These are phyloP conservation scores for Auriscalpium orientale DNA, from an alignment of 768 basidiomycete genomes.

Conservation along the genomic window DNA sequence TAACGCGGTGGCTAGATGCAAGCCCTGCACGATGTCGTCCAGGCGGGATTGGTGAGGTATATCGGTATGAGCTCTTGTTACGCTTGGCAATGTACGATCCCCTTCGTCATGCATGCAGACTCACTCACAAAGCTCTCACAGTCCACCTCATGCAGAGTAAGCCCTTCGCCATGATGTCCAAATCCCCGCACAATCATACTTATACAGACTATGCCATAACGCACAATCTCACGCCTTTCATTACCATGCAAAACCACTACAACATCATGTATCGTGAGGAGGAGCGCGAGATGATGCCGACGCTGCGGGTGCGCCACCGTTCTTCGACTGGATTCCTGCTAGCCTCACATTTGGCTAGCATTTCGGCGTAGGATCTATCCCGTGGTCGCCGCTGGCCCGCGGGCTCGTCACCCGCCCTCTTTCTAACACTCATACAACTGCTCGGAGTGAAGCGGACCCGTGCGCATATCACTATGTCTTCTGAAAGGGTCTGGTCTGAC, in stretches of 20 bases:
- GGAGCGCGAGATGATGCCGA: conserved; percentile 35
- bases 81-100: conserved; percentile 22
- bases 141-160: conserved; percentile 26
- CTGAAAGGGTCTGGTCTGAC: no score
- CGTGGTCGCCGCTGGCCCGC: conserved; percentile 33
- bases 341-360: conserved; percentile 7
- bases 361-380: conserved; percentile 31
- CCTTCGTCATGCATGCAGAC: neutral
- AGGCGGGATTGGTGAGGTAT: conserved; percentile 33
- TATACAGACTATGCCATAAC: conserved; percentile 8
- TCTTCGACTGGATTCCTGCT: neutral
- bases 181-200: conserved; percentile 22
- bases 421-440: conserved; percentile 12
- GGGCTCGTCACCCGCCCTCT: conserved; percentile 26
- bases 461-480: conserved; percentile 2
- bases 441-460: conserved; percentile 20
- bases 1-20: conserved; percentile 25
- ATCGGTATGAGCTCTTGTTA: conserved; percentile 28
- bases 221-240: conserved; percentile 16
- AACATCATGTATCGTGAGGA: conserved; percentile 39
- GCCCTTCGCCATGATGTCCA: conserved; percentile 10
- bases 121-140: neutral
- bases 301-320: conserved; percentile 17
- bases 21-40: conserved; percentile 36
- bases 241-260: conserved; percentile 32